Conservation (phyloP, 202 grass and related monocot species). For the Schoenoplectus tabernaemontani region DNA sequence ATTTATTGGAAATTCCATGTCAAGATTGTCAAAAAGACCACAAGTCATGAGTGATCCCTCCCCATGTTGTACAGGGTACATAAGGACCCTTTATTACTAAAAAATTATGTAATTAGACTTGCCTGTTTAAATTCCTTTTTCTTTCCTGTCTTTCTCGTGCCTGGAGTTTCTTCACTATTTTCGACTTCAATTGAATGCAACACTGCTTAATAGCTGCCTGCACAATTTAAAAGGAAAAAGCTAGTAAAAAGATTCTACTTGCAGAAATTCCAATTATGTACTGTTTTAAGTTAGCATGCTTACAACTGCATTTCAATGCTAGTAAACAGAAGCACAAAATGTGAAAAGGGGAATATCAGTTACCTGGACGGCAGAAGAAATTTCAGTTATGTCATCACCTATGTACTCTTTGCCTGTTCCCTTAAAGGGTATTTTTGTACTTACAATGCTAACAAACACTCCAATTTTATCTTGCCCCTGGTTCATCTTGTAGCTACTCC, state of each 20-base stretch:
- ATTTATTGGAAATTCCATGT: too few species aligned
- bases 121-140: constrained; percentile 90
- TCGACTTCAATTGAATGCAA: constrained; percentile 87
- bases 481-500: constrained; percentile 94
- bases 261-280: not conserved
- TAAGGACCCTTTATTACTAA: not conserved
- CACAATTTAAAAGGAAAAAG: constrained; percentile 3
- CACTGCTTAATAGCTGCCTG: constrained; percentile 83
- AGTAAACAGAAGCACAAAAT: not conserved
- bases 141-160: constrained; percentile 86
- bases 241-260: not conserved
- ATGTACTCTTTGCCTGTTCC: constrained; percentile 96
- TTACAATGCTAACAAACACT: constrained; percentile 96
- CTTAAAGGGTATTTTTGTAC: constrained; percentile 98
- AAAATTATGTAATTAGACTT: too few species aligned
- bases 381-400: constrained; percentile 92
- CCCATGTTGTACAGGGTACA: too few species aligned
- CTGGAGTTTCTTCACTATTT: constrained; percentile 90
- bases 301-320: not conserved
- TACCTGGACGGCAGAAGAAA: constrained; percentile 84
- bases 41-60: too few species aligned
- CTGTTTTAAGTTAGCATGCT: not conserved
- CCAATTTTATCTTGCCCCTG: constrained; percentile 86
- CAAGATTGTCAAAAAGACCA: too few species aligned
- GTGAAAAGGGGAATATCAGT: not conserved